These are phyloP conservation scores for Metschnikowia colocasiae DNA, from an alignment of 805 yeast species.

Conservation along the genomic window DNA sequence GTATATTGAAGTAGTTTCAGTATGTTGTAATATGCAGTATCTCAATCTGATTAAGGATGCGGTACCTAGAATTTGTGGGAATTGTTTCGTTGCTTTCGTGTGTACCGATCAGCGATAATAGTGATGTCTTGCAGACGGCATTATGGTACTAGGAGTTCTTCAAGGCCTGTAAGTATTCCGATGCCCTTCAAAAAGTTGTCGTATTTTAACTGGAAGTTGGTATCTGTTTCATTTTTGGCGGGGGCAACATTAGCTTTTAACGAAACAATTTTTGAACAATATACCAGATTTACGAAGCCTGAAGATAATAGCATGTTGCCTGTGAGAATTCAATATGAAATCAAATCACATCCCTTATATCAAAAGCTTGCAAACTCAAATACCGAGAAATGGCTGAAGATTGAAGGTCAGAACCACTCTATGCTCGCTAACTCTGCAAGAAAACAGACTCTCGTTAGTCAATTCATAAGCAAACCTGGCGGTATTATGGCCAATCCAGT, in stretches of 20 bases:
- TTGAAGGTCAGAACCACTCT: background rate
- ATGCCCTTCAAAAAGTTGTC: background rate
- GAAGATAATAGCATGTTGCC: slow-evolving; percentile 25
- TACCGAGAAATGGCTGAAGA: background rate
- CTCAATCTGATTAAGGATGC: background rate
- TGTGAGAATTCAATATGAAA: slow-evolving; percentile 43
- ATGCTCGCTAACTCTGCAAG: background rate
- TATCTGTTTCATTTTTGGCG: slow-evolving; percentile 24
- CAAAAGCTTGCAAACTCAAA: slow-evolving; percentile 37
- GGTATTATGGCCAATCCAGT: slow-evolving; percentile 74
- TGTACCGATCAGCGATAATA: background rate
- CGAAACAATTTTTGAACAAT: slow-evolving; percentile 30
- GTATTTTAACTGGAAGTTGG: slow-evolving; percentile 15
- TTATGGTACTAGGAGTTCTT: background rate
- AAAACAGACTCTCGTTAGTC: slow-evolving; percentile 22
- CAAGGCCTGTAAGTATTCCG: background rate
- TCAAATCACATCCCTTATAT: slow-evolving; percentile 50
- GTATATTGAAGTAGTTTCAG: no score
- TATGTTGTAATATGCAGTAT: background rate
- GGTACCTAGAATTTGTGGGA: background rate
- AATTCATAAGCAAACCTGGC: slow-evolving; percentile 68
- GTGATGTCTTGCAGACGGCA: background rate
- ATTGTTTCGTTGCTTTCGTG: background rate
- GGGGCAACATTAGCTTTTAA: slow-evolving; percentile 34
- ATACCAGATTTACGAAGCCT: slow-evolving; percentile 24